phyloP scores from a whole-genome alignment of 2,329 filamentous ascomycete species.

The Emericellopsis cladophorae region DNA sequence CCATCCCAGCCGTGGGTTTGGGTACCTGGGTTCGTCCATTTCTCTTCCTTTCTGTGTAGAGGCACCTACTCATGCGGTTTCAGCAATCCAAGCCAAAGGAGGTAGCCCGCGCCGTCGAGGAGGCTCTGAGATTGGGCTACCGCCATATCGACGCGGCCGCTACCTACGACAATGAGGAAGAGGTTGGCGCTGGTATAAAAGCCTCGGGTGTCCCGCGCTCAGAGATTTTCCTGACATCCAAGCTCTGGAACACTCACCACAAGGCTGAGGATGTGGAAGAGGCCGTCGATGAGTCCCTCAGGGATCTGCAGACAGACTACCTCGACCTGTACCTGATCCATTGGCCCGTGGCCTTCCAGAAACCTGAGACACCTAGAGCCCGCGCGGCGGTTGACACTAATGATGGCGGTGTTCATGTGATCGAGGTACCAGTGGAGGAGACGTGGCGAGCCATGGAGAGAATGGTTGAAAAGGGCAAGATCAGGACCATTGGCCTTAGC shows the following conservation, averaged over 20 bases:
- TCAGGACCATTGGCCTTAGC: slow-evolving; percentile 43
- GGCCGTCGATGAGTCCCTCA: slow-evolving; percentile 31
- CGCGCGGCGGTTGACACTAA: slow-evolving; percentile 24
- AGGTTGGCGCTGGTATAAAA: slow-evolving; percentile 25
- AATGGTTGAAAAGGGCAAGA: slow-evolving; percentile 38
- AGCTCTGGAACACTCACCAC: slow-evolving; percentile 48
- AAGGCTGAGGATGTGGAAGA: slow-evolving; percentile 31
- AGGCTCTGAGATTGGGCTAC: slow-evolving; percentile 26
- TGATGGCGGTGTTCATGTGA: slow-evolving; percentile 27
- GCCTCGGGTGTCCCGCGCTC: slow-evolving; percentile 24
- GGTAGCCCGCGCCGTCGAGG: slow-evolving; percentile 5
- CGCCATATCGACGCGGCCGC: slow-evolving; percentile 30
- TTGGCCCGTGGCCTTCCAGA: slow-evolving; percentile 30
- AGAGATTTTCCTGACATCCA: slow-evolving; percentile 40
- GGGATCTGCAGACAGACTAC: slow-evolving; percentile 35
- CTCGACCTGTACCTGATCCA: slow-evolving; percentile 36
- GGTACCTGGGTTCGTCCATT: slow-evolving; percentile 15
- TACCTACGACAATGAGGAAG: slow-evolving; percentile 26
- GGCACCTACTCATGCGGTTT: neutral
- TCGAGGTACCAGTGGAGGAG: slow-evolving; percentile 30
- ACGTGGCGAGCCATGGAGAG: slow-evolving; percentile 52
- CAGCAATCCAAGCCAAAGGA: slow-evolving; percentile 5
- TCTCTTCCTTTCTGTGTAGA: neutral
- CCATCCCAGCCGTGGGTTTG: slow-evolving; percentile 17
- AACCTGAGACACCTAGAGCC: slow-evolving; percentile 26